These are phyloP conservation scores for Rhizomucor pusillus DNA, from an alignment of 371 early-diverging fungal genomes.

Conservation along the genomic window DNA sequence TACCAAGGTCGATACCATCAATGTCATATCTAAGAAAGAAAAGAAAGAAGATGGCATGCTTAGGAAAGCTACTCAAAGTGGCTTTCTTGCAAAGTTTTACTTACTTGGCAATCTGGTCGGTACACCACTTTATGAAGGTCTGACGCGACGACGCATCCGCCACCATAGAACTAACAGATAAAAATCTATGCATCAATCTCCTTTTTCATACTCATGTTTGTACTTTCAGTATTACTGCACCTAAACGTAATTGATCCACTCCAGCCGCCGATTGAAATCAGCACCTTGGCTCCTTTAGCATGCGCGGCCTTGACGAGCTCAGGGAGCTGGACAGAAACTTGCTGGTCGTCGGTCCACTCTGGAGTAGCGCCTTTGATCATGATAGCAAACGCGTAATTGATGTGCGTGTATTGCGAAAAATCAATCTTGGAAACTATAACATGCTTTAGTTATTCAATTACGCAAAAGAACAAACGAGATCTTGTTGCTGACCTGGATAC, in stretches of 20 bases:
- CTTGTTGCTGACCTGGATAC: slow-evolving; percentile 5
- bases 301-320: slow-evolving; percentile 47
- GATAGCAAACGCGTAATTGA: slow-evolving; percentile 55
- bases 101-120: slow-evolving; percentile 18
- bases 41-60: too few species aligned
- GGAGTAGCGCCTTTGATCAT: slow-evolving; percentile 25
- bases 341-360: slow-evolving; percentile 26
- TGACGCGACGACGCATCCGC: slow-evolving; percentile 32
- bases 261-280: slow-evolving; percentile 71
- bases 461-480: too few species aligned
- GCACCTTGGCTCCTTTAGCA: slow-evolving; percentile 40
- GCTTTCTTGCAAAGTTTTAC: too few species aligned
- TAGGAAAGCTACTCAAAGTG: too few species aligned
- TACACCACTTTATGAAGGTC: slow-evolving; percentile 38
- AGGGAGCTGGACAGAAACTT: slow-evolving; percentile 20
- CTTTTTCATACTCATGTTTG: too few species aligned
- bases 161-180: slow-evolving; percentile 45
- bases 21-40: slow-evolving; percentile 17
- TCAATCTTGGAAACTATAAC: slow-evolving; percentile 40
- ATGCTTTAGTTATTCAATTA: too few species aligned
- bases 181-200: too few species aligned
- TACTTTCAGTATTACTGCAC: slow-evolving; percentile 14
- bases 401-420: slow-evolving; percentile 51
- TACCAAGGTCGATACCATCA: slow-evolving; percentile 42
- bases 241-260: slow-evolving; percentile 65